These are phyloP conservation scores for Starmerella cellae DNA, from an alignment of 805 yeast species.

Conservation along the genomic window DNA sequence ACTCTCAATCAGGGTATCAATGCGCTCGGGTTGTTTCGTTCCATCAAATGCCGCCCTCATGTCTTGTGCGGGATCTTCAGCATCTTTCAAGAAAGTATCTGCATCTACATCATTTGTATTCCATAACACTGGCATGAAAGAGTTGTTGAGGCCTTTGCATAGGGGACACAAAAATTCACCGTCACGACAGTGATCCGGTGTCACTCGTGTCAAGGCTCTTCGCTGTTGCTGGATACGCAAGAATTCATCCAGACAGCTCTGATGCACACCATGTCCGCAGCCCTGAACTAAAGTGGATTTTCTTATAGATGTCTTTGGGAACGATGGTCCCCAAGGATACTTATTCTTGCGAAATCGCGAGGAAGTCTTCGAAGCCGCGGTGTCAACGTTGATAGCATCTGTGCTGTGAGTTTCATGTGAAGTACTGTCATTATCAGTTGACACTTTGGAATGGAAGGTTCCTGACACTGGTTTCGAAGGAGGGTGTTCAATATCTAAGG, in stretches of 20 bases:
- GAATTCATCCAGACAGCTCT: conserved; percentile 56
- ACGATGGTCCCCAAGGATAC: conserved; percentile 50
- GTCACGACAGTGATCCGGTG: conserved; percentile 52
- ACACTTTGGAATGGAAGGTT: not conserved
- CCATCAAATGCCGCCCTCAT: conserved; percentile 3
- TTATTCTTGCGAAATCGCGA: too few relatives aligned
- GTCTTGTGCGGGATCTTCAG: conserved; percentile 3
- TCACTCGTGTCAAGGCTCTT: conserved; percentile 42
- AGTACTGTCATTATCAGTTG: conserved; percentile 3
- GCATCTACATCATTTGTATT: conserved; percentile 29
- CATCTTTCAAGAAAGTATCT: conserved; percentile 2
- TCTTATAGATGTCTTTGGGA: conserved; percentile 28
- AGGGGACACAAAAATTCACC: conserved; percentile 79
- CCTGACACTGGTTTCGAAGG: conserved; percentile 17
- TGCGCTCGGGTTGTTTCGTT: not conserved
- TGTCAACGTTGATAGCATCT: not conserved
- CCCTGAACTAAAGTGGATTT: conserved; percentile 40
- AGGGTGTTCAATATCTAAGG: conserved; percentile 15
- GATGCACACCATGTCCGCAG: conserved; percentile 93
- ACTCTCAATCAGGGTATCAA: not conserved
- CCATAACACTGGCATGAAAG: conserved; percentile 68
- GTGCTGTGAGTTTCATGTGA: not conserved
- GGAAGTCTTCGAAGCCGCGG: too few relatives aligned
- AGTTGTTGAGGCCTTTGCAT: conserved; percentile 75
- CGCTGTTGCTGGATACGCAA: conserved; percentile 26